Base-by-base conservation (phyloP, 1,284 basidiomycete species). In the Macrocybe sp. region DNA sequence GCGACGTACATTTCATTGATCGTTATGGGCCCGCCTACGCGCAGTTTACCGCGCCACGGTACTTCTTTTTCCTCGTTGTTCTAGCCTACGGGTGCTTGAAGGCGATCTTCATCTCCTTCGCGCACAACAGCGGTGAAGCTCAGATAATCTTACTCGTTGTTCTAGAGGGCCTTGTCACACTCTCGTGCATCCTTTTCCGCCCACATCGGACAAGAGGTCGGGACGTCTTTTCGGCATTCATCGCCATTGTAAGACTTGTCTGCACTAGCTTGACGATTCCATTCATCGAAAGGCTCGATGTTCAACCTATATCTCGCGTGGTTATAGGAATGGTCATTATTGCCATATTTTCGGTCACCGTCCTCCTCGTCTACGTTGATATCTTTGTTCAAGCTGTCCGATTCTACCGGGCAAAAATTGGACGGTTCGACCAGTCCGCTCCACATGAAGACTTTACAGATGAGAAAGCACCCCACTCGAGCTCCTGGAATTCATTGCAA, bases 31-130 rank as follows among this genome's bases (percentile, higher is more conserved):
- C 82, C 10, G 64, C 85, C 14, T 81, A 78, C 53, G 75, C 70
- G 1, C 74, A 77, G 49, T 82, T 81, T 61, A 79, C 77, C 41
- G 51, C 66, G 1, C 65, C 68, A 50, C 76, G 82, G 44, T 82
- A 75, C 59, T 82, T 74, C 55, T 79, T 81, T 55, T 76, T 82
- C 59, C 59, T 79, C 49, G 64, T 76, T 45, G 68, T 83, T 4
- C 60, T 89, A 31, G 55, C 71, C n/a, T 75, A 78, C 16, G 68
- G 79, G 39, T 64, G 88, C 53, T 58, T 83, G 52, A 84, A 83
- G 55, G 78, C 92, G 0, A 66, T 85, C 30, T 81, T 93, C 61
- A 84, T 88, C 54, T 79, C 85, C 0, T 88, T 91, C 54, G 89
- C 76, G 4, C 73, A 83, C 42, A 57, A 63, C 4, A 78, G 77